Conservation (phyloP, 202 grass and related monocot species). For the Eragrostis tef region DNA sequence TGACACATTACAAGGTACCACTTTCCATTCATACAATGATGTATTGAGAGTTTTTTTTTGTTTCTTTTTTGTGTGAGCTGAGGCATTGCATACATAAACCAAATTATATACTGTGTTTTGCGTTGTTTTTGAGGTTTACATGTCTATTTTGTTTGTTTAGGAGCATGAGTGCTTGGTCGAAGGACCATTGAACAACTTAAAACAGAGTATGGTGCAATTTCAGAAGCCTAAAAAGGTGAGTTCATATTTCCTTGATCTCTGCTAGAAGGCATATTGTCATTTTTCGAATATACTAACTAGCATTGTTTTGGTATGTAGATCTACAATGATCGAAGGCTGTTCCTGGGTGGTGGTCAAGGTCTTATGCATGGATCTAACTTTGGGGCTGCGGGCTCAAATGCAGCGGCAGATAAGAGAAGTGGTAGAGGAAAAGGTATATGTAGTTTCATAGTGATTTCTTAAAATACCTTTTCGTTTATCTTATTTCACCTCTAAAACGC, state of each 20-base stretch:
- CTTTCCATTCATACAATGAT: slow-evolving; percentile 2
- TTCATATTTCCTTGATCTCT: neutral
- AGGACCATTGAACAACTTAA: slow-evolving; percentile 96
- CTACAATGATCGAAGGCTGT: slow-evolving; percentile 90
- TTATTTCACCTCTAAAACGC: neutral
- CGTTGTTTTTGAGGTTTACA: slow-evolving; percentile 26
- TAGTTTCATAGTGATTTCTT: slow-evolving; percentile 9
- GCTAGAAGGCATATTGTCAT: slow-evolving; percentile 13
- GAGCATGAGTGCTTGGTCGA: slow-evolving; percentile 98
- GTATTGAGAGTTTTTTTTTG: neutral
- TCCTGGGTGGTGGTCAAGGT: slow-evolving; percentile 77
- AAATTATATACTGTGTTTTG: neutral
- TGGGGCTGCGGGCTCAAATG: slow-evolving; percentile 55
- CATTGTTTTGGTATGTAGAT: slow-evolving; percentile 67
- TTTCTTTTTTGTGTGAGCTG: slow-evolving; percentile 9
- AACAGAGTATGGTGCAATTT: slow-evolving; percentile 99
- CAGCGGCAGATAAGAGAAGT: slow-evolving; percentile 72
- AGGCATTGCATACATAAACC: neutral
- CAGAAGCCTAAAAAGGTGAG: slow-evolving; percentile 99
- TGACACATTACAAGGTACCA: slow-evolving; percentile 98
- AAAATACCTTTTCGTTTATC: neutral
- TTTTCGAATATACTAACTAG: neutral
- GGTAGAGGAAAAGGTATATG: slow-evolving; percentile 79
- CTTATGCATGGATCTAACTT: slow-evolving; percentile 61
- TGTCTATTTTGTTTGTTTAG: slow-evolving; percentile 50